Evolutionary conservation across 192 early-diverging fungal species (phyloP).

Genomic region (Entomortierella beljakovae): DNA sequence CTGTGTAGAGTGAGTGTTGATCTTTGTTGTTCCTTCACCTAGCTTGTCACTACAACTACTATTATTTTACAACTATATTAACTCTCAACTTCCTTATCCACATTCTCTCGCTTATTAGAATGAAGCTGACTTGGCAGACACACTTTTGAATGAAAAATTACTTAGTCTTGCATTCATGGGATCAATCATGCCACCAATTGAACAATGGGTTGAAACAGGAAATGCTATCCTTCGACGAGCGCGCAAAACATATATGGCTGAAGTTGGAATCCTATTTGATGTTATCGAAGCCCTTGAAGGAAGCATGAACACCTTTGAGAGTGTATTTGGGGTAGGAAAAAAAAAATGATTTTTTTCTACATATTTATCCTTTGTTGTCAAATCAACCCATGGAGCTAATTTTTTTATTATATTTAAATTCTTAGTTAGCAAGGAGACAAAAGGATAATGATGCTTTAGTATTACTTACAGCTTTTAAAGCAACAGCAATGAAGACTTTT

Average conservation of each 20-base stretch:
- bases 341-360: background rate
- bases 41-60: background rate
- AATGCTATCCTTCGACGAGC: conserved; percentile 18
- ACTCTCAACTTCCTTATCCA: background rate
- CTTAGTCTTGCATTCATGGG: conserved; percentile 52
- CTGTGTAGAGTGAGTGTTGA: conserved; percentile 67
- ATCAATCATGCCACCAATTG: conserved; percentile 53
- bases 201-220: conserved; percentile 52
- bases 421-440: conserved; percentile 54
- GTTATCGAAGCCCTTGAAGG: conserved; percentile 47
- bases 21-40: background rate
- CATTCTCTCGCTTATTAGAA: conserved; percentile 49
- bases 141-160: conserved; percentile 63
- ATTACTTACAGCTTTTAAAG: conserved; percentile 61
- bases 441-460: conserved; percentile 58
- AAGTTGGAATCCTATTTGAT: conserved; percentile 49
- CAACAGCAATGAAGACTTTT: conserved; percentile 66
- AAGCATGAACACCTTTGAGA: conserved; percentile 53
- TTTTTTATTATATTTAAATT: background rate
- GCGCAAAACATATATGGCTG: conserved; percentile 35
- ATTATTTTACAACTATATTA: background rate
- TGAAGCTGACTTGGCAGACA: conserved; percentile 70
- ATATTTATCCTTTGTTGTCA: background rate
- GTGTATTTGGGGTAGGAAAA: conserved; percentile 46
- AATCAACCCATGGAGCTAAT: background rate